Evolutionary conservation across 139 green algal genomes (phyloP), one percentile per base, ranked within the genome.

Genomic region (Pseudopediastrum boryanum): DNA sequence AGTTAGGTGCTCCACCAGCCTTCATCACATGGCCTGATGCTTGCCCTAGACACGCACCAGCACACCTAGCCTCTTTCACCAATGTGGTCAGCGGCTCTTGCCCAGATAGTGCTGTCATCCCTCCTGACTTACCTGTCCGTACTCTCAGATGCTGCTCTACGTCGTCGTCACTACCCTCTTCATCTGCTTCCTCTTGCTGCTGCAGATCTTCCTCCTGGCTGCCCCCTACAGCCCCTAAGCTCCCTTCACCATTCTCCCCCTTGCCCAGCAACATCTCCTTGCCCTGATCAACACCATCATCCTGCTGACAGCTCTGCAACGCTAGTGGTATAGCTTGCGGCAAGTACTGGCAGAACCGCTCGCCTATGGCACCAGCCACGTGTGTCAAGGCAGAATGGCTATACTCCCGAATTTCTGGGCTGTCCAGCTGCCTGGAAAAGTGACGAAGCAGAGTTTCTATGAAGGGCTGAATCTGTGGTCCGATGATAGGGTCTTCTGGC

Each of bases 381-480:
- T 82, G 79, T 9, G 72, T 79, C 50, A 94, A 93, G 71, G 93
- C 79, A 61, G 73, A 76, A 77, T 96, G 90, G 0, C 77, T 85
- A 74, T 95, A 94, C 72, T 96, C 92, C 5, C 89, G 82, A 74
- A 96, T 80, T 70, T 93, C 91, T 3, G 78, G 35, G 52, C 65
- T 76, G 51, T 82, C 76, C 8, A 41, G 39, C 21, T 3, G 21
- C 13, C 27, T 43, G 27, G 50, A 70, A 42, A 25, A 39, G 25
- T 65, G 44, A 25, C 25, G 65, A 41, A 25, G 41, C 65, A 73
- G 54, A 54, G 65, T 42, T 27, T 33, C 27, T 38, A 51, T 25
- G 63, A 52, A 48, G 8, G 1, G 36, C 31, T 31, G 63, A n/a
- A 78, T 78, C 38, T 78, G 71, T 0, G 73, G 73, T 12, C 73